Conservation (phyloP, 371 early-diverging fungal species). For the Capillidium rhysosporum region DNA sequence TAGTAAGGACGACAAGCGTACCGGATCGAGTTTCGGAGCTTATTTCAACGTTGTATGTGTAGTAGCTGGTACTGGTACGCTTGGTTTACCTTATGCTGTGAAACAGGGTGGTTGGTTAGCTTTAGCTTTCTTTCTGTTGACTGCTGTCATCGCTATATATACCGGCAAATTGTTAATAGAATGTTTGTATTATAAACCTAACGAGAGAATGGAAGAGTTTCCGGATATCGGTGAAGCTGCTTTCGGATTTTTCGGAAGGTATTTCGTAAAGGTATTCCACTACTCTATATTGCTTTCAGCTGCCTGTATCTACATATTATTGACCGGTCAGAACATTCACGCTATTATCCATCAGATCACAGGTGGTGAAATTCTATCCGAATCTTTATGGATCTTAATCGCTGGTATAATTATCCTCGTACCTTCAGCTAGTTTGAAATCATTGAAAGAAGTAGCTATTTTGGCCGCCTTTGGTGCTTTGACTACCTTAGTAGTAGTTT, state of each 20-base stretch:
- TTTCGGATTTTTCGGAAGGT: slow-evolving; percentile 34
- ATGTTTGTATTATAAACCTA: slow-evolving; percentile 37
- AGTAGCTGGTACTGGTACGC: slow-evolving; percentile 65
- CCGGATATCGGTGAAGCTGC: slow-evolving; percentile 42
- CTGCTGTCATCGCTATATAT: slow-evolving; percentile 49
- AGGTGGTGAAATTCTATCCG: slow-evolving; percentile 26
- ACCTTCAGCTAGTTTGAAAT: slow-evolving; percentile 43
- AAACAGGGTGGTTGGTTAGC: slow-evolving; percentile 72
- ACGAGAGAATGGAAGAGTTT: slow-evolving; percentile 21
- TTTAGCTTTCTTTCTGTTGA: slow-evolving; percentile 41
- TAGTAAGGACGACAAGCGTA: neutral
- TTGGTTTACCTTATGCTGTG: slow-evolving; percentile 64
- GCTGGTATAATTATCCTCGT: slow-evolving; percentile 36
- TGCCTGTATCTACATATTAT: slow-evolving; percentile 52
- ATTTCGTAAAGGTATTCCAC: slow-evolving; percentile 35
- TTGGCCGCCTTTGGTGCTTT: neutral
- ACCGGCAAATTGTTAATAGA: slow-evolving; percentile 43
- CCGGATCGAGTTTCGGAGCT: slow-evolving; percentile 10
- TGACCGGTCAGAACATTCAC: slow-evolving; percentile 35
- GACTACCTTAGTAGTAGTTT: neutral
- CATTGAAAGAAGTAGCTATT: slow-evolving; percentile 52
- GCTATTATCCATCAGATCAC: slow-evolving; percentile 21
- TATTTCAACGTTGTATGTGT: slow-evolving; percentile 52
- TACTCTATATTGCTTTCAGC: slow-evolving; percentile 46
- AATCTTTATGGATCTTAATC: slow-evolving; percentile 32